Evolutionary conservation across 73 alveolate species (phyloP), one percentile per base, ranked within the genome.

Genomic region (Paramecium pentaurelia): DNA sequence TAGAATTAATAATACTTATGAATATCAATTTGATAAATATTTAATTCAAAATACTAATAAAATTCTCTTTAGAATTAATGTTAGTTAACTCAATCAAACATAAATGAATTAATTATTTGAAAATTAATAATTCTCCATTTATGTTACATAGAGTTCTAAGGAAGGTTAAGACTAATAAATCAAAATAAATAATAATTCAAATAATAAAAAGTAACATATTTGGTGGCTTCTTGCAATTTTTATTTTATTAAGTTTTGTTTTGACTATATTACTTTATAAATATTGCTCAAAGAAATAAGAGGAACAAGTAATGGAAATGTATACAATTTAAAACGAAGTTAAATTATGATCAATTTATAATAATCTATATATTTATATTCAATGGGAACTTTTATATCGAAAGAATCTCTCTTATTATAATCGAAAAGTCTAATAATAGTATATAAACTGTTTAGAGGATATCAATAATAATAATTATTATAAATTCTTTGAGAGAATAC

Each of bases 1-100:
- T 54, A 94, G 93, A 92, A 86, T 64, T 28, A 64, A 64, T 34
- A 2, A 18, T 1, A 12, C 84, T 25, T 64, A 32, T 34, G 84
- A 64, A 32, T 64, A 64, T 64, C 5, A 7, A 27, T 64, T 6
- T 32, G 84, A 64, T 28, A 11, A 64, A 64, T 64, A 32, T 28
- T 27, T 14, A 64, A 14, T 64, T 32, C 42, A 34, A 32, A 64
- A 64, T 34, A 32, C 84, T 3, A 64, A 64, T 64, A 28, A 34
- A 10, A 64, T 64, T 16, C 22, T 34, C 12, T 34, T 12, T 20
- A 64, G 51, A 64, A 32, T 64, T 14, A 64, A 64, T 64, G 20
- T 64, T 25, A 64, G 84, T 64, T 8, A 64, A 64, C 51, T 64
- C 30, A 64, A 32, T n/a, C 7, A 49, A 18, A 4, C 70, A 18